Base-by-base conservation (phyloP, 202 grass and related monocot species). In the Brachypodium distachyon region DNA sequence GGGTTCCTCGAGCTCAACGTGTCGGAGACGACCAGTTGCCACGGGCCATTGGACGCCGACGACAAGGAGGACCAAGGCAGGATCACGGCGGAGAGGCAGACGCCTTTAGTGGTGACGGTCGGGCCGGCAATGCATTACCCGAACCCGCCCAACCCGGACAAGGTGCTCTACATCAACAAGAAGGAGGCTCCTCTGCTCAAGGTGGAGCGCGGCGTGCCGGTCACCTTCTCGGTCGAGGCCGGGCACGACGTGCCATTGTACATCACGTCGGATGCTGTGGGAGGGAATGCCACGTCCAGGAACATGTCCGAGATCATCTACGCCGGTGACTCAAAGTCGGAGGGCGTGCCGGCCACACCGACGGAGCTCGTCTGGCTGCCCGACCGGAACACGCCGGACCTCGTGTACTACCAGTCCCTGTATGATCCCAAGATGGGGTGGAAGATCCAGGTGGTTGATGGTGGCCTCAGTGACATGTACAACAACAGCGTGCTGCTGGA, bases 381-480 rank as follows among this genome's bases (percentile, higher is more conserved):
- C 1, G 89, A 92, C 76, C 82, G 95, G 38, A 98, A 98, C 85
- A 92, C 95, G 19, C 91, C 95, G 21, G 95, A 90, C 76, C 64
- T 85, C 4, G 87, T 98, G 21, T 92, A 90, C 74, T 98, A 94
- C 53, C 91, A 98, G 0, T 92, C 89, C 36, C 43, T 98, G 31
- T 98, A 90, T 2, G 95, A 87, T 12, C 89, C 82, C 16, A 98
- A 98, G 82, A 95, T 98, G 95, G 95, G 91, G n/a, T 98, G 95
- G 91, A 95, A 91, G 56, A 81, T 98, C 61, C 92, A 89, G 53
- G 91, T 95, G 46, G 91, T 98, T 4, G 91, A 98, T 53, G 95
- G 95, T 16, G 95, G 95, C 55, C 87, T 98, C 74, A 92, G 89
- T 12, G 95, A 98, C 83, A 98, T 98, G 95, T 98, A 98, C 76